Evolutionary conservation across 2,329 filamentous ascomycete genomes (phyloP).

Genomic region (Claviceps purpurea): DNA sequence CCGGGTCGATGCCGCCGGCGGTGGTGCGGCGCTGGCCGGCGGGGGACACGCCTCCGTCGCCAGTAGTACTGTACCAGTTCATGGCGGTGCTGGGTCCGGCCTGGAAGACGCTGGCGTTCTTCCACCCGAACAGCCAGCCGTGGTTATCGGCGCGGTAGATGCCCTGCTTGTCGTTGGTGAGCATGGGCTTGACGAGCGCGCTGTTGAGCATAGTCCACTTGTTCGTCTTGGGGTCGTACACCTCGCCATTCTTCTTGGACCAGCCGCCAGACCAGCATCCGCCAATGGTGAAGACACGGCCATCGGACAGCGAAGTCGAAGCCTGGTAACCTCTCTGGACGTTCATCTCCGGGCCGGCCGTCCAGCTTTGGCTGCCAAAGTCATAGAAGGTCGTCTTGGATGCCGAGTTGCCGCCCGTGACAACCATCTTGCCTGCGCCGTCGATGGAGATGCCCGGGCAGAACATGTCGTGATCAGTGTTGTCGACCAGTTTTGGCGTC

Average conservation of each 20-base stretch:
- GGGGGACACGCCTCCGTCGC: conserved; percentile 23
- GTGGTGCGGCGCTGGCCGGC: conserved; percentile 24
- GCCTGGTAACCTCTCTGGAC: conserved; percentile 40
- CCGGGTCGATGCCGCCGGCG: conserved; percentile 23
- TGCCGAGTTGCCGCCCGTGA: conserved; percentile 39
- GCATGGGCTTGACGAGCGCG: conserved; percentile 31
- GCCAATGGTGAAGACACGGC: conserved; percentile 43
- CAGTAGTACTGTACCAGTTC: conserved; percentile 43
- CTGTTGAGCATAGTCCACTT: conserved; percentile 32
- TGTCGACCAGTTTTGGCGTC: conserved; percentile 16
- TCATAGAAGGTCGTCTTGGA: conserved; percentile 35
- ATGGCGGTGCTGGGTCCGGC: conserved; percentile 11
- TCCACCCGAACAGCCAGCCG: conserved; percentile 9
- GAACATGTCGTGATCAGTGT: conserved; percentile 41
- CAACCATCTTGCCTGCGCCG: conserved; percentile 32
- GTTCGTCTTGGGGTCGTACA: conserved; percentile 31
- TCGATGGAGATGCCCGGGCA: conserved; percentile 35
- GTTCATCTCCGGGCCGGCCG: conserved; percentile 25
- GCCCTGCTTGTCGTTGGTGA: conserved; percentile 35
- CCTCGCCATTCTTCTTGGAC: conserved; percentile 41
- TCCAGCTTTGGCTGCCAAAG: conserved; percentile 24
- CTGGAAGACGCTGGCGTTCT: conserved; percentile 13
- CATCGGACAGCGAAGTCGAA: conserved; percentile 34
- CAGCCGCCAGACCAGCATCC: conserved; percentile 36
- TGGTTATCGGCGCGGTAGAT: conserved; percentile 28